Evolutionary conservation across 2,329 filamentous ascomycete genomes (phyloP), one percentile per base, ranked within the genome.

Genomic region (Alternaria tenuissima): DNA sequence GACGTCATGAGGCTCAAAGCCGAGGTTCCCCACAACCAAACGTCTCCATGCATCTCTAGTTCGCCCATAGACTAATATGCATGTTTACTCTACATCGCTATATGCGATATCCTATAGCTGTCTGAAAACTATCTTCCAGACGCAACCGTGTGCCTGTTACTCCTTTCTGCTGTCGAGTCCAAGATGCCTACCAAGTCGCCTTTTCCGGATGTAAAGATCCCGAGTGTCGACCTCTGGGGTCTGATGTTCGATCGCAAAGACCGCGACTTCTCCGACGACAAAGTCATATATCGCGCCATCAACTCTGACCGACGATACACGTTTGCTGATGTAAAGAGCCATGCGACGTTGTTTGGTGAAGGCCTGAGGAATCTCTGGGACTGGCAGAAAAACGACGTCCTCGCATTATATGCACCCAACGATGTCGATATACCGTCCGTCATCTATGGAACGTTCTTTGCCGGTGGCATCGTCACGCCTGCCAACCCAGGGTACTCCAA

Each of bases 401-500:
- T 97, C 9, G 91, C 86, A 11, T 83, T 97, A 52, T 96, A 90
- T 81, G 88, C 91, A 1, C 91, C 93, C 38, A 97, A 97, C 76
- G 88, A 86, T 76, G 89, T 97, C 73, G 94, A 97, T 76, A 91
- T 89, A 0, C 89, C 92, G 0, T 82, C 89, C 1, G 78, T 93
- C 36, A 91, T 88, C 74, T 92, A 91, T 81, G 94, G 93, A 30
- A 84, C 87, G 5, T 87, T 90, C 66, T 97, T 92, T 89, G 90
- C 92, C 0, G 93, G 93, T 46, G 93, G 91, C 20, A 83, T 92
- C 55, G 82, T 92, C 16, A 92, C 90, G 11, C 92, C 93, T 0
- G 93, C 92, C 2, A 97, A 97, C 74, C 93, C 93, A 9, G 88
- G 88, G 2, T 97, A 96, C 79, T 96, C 91, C 0, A 86, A 85